Base-by-base conservation (phyloP, 2,329 filamentous ascomycete species). In the Alternaria burnsii region DNA sequence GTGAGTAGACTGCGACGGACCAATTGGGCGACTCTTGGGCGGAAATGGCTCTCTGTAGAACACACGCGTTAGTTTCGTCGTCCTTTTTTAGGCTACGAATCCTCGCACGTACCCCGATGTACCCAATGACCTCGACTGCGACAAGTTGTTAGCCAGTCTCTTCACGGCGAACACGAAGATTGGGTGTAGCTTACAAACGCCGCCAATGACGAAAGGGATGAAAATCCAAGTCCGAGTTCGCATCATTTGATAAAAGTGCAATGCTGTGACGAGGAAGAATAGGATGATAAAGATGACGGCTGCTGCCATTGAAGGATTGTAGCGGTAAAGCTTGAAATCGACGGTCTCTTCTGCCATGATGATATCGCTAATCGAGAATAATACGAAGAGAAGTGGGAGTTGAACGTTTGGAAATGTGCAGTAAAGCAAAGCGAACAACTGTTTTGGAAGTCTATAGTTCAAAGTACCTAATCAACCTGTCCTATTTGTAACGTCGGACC, bases 201-300 rank as follows among this genome's bases (percentile, higher is more conserved):
- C 82, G n/a, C 84, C 84, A 20, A 86, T 68, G 4, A 84, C 62
- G 41, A 87, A 82, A 0, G 85, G 82, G 6, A 84, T 80, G 63
- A 85, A 82, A 65, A 82, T 85, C 82, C 82, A 86, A 1, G 81
- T 81, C 34, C 78, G 74, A 1, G 77, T 78, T 16, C 73, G 77
- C 18, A 78, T 67, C 34, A 84, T 73, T 40, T 82, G 80, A 59
- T 74, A 82, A 0, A 69, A 55, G 59, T 86, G 84, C 3, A 74
- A 62, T 0, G 66, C 30, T 0, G 83, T 82, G 12, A 77, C 66
- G 5, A 78, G 26, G 11, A 71, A 50, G 66, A 87, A 87, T 5
- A 86, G 68, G 18, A 82, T 63, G 12, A 78, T 71, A 61, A 86
- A 85, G 16, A 85, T 76, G 18, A 82, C 68, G 0, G 83, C 85